Evolutionary conservation across 2,329 filamentous ascomycete genomes (phyloP).

Genomic region (Didymella segeticola): DNA sequence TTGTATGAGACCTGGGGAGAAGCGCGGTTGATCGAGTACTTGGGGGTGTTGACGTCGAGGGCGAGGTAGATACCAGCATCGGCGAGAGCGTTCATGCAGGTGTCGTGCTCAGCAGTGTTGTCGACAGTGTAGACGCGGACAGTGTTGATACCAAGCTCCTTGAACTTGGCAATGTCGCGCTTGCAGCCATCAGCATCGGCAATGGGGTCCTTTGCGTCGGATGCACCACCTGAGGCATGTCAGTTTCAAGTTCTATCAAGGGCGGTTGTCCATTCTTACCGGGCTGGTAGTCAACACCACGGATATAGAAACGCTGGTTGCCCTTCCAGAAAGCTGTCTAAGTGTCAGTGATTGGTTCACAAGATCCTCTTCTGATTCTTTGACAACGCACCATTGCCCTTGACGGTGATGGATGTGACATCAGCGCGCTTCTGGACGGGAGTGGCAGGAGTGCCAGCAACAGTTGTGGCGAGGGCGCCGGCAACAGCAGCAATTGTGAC

Average conservation of each 20-base stretch:
- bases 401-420: conserved; percentile 64
- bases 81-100: conserved; percentile 81
- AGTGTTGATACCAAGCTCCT: conserved; percentile 86
- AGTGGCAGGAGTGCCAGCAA: conserved; percentile 51
- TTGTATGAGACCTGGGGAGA: conserved; percentile 83
- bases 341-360: conserved; percentile 30
- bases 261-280: conserved; percentile 38
- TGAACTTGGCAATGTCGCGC: conserved; percentile 82
- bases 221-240: conserved; percentile 60
- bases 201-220: conserved; percentile 73
- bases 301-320: conserved; percentile 65
- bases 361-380: too few species aligned
- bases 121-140: conserved; percentile 93
- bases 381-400: conserved; percentile 62
- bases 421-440: conserved; percentile 47
- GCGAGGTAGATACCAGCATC: conserved; percentile 92
- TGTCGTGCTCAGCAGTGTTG: conserved; percentile 80
- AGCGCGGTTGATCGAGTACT: conserved; percentile 84
- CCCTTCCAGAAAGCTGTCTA: conserved; percentile 66
- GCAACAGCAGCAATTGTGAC: conserved; percentile 55
- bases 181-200: conserved; percentile 73
- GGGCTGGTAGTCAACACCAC: conserved; percentile 71
- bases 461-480: conserved; percentile 55
- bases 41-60: conserved; percentile 88
- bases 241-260: conserved; percentile 6